phyloP scores from a whole-genome alignment of 2,329 filamentous ascomycete genomes.

The Paradendryphiella salina region DNA sequence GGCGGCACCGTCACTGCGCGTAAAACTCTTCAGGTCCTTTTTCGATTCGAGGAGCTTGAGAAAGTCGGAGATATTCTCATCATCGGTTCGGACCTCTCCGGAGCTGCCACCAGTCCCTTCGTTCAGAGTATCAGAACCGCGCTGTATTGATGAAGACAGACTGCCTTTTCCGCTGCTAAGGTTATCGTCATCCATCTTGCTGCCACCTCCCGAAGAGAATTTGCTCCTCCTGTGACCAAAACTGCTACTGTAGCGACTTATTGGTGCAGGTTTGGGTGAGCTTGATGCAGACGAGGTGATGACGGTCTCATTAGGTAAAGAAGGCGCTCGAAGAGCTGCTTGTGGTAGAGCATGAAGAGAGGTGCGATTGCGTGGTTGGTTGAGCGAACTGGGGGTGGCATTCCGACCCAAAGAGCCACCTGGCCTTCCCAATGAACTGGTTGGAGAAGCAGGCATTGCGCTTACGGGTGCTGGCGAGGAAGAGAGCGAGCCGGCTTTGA shows the following conservation, averaged over 20 bases:
- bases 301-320: constrained; percentile 63
- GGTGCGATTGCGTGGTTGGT: constrained; percentile 67
- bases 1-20: constrained; percentile 61
- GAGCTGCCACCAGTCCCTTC: constrained; percentile 66
- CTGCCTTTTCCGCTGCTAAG: constrained; percentile 80
- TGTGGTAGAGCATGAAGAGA: constrained; percentile 77
- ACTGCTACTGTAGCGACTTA: constrained; percentile 89
- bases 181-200: constrained; percentile 72
- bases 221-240: constrained; percentile 84
- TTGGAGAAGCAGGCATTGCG: constrained; percentile 58
- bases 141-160: constrained; percentile 68
- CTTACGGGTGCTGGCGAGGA: constrained; percentile 71
- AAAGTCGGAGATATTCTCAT: constrained; percentile 92
- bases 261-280: constrained; percentile 76
- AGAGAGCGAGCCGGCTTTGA: constrained; percentile 94
- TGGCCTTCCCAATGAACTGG: constrained; percentile 51
- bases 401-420: constrained; percentile 29
- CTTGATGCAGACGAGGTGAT: constrained; percentile 69
- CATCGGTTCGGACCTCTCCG: constrained; percentile 74
- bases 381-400: constrained; percentile 31
- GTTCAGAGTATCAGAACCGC: constrained; percentile 77
- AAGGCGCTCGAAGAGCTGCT: constrained; percentile 68
- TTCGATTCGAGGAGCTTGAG: constrained; percentile 84
- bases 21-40: constrained; percentile 82
- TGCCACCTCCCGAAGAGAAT: constrained; percentile 74